Percentiles rank a stretch among this genome's conserved stretches.
Conservation (phyloP, 73 alveolate genomes). For the Paramecium primaurelia region DNA sequence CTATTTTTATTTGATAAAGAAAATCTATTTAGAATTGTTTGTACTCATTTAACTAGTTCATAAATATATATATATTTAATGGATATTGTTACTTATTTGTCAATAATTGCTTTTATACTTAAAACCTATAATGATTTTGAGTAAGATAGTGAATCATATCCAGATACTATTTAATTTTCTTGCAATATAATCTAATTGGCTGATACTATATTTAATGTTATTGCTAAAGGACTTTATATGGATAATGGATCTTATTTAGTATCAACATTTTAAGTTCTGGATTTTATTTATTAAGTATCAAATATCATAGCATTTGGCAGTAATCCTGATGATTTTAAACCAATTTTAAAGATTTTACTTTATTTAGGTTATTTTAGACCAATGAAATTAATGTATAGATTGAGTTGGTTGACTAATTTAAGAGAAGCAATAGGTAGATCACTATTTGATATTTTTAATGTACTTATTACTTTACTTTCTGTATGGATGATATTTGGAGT, state of each 20-base stretch:
- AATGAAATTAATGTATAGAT: neutral
- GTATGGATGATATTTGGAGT: slow-evolving; percentile 26
- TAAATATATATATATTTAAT: neutral
- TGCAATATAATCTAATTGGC: neutral
- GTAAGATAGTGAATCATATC: neutral
- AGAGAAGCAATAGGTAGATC: neutral
- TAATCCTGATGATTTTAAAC: neutral
- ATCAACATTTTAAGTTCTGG: neutral
- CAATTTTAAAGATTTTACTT: neutral
- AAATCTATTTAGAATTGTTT: neutral
- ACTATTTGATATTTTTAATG: neutral
- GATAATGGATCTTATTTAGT: neutral
- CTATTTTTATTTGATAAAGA: neutral
- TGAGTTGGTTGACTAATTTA: neutral
- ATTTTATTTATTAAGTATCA: neutral
- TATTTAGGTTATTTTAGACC: slow-evolving; percentile 27
- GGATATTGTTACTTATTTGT: neutral
- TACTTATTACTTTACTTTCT: neutral
- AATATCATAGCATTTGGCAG: neutral
- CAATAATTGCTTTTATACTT: neutral
- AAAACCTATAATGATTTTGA: neutral
- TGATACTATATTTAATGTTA: neutral
- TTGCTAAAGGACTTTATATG: neutral
- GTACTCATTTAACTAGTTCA: neutral
- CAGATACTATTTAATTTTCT: neutral